These are phyloP conservation scores for Actinomortierella ambigua DNA, from an alignment of 371 early-diverging fungal species.

Conservation along the genomic window DNA sequence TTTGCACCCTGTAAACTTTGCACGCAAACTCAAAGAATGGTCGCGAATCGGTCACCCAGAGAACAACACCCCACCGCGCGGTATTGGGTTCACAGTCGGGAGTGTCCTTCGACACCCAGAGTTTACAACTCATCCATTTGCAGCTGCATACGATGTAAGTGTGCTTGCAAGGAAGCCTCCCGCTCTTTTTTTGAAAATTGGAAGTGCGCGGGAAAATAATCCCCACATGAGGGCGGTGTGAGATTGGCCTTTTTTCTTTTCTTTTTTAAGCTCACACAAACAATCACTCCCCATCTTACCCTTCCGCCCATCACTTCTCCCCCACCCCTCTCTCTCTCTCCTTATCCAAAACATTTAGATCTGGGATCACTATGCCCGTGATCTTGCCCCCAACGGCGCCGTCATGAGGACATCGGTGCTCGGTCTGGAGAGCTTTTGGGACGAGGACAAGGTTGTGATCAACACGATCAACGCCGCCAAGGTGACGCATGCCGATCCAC, in stretches of 20 bases:
- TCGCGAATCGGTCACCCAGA: constrained; percentile 55
- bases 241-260: not conserved
- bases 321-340: not conserved
- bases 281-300: not conserved
- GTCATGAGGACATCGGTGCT: constrained; percentile 66
- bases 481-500: constrained; percentile 72
- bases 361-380: constrained; percentile 36
- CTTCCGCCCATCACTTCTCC: not conserved
- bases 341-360: constrained; percentile 14
- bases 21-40: constrained; percentile 55
- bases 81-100: constrained; percentile 60
- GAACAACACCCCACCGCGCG: constrained; percentile 57
- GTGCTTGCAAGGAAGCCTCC: not conserved
- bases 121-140: constrained; percentile 49
- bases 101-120: constrained; percentile 50
- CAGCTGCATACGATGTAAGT: constrained; percentile 47
- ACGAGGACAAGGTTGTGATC: constrained; percentile 61
- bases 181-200: not conserved
- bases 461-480: constrained; percentile 62
- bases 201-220: too few species aligned
- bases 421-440: constrained; percentile 68
- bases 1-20: constrained; percentile 58
- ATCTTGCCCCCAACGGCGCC: constrained; percentile 64
- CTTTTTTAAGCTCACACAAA: not conserved
- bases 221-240: not conserved